Evolutionary conservation across 345 rosid species (phyloP), one percentile per base, ranked within the genome.

Genomic region (Crucihimalaya himalaica): DNA sequence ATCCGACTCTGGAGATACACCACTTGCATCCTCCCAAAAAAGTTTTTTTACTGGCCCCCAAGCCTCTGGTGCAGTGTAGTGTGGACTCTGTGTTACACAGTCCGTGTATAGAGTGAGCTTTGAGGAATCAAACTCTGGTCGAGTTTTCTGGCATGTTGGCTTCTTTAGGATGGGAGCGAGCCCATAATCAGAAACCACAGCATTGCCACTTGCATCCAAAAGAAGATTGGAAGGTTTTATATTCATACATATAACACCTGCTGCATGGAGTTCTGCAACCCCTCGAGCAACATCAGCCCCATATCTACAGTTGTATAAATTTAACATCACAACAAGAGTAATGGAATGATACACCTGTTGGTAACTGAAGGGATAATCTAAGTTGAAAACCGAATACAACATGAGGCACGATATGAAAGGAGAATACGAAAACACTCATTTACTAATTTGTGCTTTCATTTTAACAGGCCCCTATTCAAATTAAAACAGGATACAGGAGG

Each of bases 1-100:
- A 86, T 95, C 99, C 23, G 99, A 91, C 71, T 92, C 97, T 29
- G 83, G 82, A 45, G 96, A 92, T 79, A 92, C 88, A 66, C 92
- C 97, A 29, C 86, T 84, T 58, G 90, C 92, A 78, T 90, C 99
- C 77, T 90, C 97, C 97, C 97, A 92, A 79, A 95, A 94, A 40
- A 88, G 82, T 81, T 94, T 94, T 83, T 87, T 95, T 51, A 87
- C 93, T 1, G 99, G 99, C 78, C 88, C 99, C 99, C 97, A 95
- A 63, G 91, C 97, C 88, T 92, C 99, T 42, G 99, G 97, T 31
- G 99, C 96, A 60, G 93, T 86, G 79, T 95, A 88, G 62, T 92
- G 92, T 39, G 97, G 97, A 75, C 92, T 88, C 50, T 88, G 90
- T 82, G 88, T 87, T 53, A 85, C 80, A 76, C 97, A 90, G 77